These are phyloP conservation scores for Penicillium sp. DNA, from an alignment of 2,329 filamentous ascomycete species.

Conservation along the genomic window DNA sequence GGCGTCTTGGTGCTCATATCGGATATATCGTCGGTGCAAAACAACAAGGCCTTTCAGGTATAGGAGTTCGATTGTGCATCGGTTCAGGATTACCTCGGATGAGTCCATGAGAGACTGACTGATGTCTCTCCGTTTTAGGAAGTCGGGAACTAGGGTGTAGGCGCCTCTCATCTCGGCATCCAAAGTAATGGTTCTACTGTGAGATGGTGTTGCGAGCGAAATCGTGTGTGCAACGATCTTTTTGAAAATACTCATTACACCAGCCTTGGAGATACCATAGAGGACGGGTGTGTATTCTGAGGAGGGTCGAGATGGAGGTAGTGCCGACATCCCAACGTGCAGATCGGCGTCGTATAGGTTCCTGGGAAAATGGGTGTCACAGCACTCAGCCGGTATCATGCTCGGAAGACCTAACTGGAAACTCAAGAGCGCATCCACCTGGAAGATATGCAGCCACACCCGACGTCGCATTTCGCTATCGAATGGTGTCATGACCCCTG, in stretches of 20 bases:
- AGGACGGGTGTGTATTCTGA: conserved; percentile 41
- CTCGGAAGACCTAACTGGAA: conserved; percentile 63
- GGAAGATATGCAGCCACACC: conserved; percentile 39
- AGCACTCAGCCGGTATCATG: conserved; percentile 57
- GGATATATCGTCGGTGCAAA: conserved; percentile 52
- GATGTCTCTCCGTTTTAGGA: conserved; percentile 22
- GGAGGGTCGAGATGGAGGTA: conserved; percentile 53
- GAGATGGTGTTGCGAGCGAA: conserved; percentile 12
- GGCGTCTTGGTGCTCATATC: conserved; percentile 29
- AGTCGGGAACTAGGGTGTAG: conserved; percentile 16
- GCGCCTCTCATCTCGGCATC: conserved; percentile 23
- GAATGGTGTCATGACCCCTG: conserved; percentile 49
- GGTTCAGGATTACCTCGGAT: conserved; percentile 50
- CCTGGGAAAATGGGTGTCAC: conserved; percentile 54
- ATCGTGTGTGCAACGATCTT: conserved; percentile 26
- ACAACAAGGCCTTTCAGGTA: conserved; percentile 51
- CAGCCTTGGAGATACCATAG: conserved; percentile 35
- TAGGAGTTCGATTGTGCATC: conserved; percentile 50
- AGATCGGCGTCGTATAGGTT: conserved; percentile 63
- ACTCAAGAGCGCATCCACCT: conserved; percentile 59
- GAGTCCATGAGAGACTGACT: conserved; percentile 45
- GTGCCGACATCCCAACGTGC: conserved; percentile 43
- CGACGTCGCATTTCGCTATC: conserved; percentile 52
- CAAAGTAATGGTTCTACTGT: conserved; percentile 22
- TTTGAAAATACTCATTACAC: conserved; percentile 30